These are phyloP conservation scores for Ambrosiella beaveri DNA, from an alignment of 2,329 filamentous ascomycete species.

Conservation along the genomic window DNA sequence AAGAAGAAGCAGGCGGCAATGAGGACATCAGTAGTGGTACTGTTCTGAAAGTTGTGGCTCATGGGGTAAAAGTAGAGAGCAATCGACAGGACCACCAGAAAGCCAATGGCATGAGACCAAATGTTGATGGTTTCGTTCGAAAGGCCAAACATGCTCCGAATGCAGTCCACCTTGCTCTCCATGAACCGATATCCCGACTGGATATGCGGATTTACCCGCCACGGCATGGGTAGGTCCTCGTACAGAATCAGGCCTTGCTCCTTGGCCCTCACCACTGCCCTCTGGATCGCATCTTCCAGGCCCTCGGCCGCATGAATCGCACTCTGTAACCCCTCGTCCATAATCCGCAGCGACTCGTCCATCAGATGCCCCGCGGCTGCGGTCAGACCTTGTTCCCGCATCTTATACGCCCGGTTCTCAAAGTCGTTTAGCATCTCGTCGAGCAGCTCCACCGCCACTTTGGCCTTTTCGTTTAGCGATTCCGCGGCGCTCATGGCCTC, in stretches of 20 bases:
- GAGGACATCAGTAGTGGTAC: conserved; percentile 73
- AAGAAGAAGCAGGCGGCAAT: conserved; percentile 93
- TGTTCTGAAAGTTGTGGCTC: conserved; percentile 69
- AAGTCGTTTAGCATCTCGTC: conserved; percentile 75
- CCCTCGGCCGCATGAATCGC: conserved; percentile 69
- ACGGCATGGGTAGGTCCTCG: conserved; percentile 76
- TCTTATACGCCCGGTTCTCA: conserved; percentile 62
- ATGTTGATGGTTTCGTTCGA: conserved; percentile 97
- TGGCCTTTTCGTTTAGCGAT: conserved; percentile 79
- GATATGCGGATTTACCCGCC: conserved; percentile 92
- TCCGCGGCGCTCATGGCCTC: conserved; percentile 71
- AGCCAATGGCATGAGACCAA: conserved; percentile 83
- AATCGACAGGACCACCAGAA: conserved; percentile 72
- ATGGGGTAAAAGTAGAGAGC: conserved; percentile 94
- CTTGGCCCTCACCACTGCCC: conserved; percentile 55
- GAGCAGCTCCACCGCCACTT: conserved; percentile 70
- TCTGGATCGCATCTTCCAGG: conserved; percentile 69
- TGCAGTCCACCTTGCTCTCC: conserved; percentile 76
- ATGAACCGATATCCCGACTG: conserved; percentile 81
- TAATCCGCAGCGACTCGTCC: conserved; percentile 60
- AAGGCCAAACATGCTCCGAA: conserved; percentile 64
- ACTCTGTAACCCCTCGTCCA: conserved; percentile 66
- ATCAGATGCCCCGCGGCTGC: conserved; percentile 53
- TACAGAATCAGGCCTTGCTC: conserved; percentile 75
- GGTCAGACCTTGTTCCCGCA: conserved; percentile 59